These are phyloP conservation scores for Globisporangium spinosum DNA, from an alignment of 352 stramenopile species.

Conservation along the genomic window DNA sequence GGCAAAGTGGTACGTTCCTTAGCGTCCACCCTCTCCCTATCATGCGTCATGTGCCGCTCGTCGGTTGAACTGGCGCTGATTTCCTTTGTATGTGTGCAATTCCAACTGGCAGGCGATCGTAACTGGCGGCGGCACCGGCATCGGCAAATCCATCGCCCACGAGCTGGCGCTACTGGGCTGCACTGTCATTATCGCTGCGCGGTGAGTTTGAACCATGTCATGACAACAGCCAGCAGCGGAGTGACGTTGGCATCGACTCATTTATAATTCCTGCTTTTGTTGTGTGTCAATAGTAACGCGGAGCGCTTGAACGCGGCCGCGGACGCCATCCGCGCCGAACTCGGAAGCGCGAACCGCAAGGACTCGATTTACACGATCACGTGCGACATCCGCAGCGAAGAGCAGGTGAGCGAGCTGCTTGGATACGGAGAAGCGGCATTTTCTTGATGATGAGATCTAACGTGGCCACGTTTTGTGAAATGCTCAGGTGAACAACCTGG, in stretches of 20 bases:
- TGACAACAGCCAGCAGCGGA: background rate
- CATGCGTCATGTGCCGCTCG: background rate
- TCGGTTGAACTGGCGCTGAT: background rate
- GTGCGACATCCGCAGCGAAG: conserved; percentile 76
- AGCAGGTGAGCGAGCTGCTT: conserved; percentile 30
- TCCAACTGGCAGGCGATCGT: conserved; percentile 53
- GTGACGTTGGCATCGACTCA: background rate
- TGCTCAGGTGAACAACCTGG: conserved; percentile 55
- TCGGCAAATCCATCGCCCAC: conserved; percentile 78
- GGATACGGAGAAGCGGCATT: background rate
- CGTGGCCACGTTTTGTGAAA: background rate
- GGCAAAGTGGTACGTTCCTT: conserved; percentile 66
- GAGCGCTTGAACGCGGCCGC: conserved; percentile 57
- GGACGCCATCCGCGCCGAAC: conserved; percentile 46
- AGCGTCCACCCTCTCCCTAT: background rate
- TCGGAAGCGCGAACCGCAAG: conserved; percentile 32
- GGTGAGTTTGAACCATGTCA: conserved; percentile 24
- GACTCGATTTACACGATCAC: conserved; percentile 48
- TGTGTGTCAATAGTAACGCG: conserved; percentile 41
- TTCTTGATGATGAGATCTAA: background rate
- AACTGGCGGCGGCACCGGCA: conserved; percentile 83
- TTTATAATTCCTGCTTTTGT: background rate
- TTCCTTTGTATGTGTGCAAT: background rate
- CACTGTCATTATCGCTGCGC: conserved; percentile 76
- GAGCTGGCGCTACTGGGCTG: conserved; percentile 76